A percentile compares a stretch with the other conserved stretches of the same genome.
These are phyloP conservation scores for Candida dubliniensis DNA, from an alignment of 1,139 yeast genomes.

Conservation along the genomic window DNA sequence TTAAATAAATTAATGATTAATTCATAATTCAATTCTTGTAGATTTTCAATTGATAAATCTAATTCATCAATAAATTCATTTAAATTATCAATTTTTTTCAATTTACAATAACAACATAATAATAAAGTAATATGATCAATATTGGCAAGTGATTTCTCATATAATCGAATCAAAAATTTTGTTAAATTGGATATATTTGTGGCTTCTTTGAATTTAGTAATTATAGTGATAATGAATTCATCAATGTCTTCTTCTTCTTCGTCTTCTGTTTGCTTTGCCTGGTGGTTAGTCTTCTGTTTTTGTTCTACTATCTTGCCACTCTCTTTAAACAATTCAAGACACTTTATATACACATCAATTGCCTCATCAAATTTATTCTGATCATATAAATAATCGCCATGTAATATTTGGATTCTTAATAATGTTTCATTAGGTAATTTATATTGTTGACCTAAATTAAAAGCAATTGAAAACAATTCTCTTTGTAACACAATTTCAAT, in stretches of 20 bases:
- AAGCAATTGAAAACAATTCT: slow-evolving; percentile 72
- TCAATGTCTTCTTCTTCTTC: slow-evolving; percentile 25
- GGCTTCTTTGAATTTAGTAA: slow-evolving; percentile 82
- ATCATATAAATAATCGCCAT: slow-evolving; percentile 71
- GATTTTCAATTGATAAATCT: slow-evolving; percentile 24
- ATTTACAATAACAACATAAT: slow-evolving; percentile 79
- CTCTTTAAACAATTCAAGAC: slow-evolving; percentile 23
- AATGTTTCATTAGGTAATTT: slow-evolving; percentile 39
- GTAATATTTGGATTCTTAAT: slow-evolving; percentile 58
- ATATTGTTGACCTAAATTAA: slow-evolving; percentile 59
- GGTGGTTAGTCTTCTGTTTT: no score
- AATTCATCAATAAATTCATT: slow-evolving; percentile 55
- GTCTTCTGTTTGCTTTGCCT: background rate
- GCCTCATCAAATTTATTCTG: slow-evolving; percentile 69
- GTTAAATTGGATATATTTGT: slow-evolving; percentile 70
- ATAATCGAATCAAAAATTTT: slow-evolving; percentile 58
- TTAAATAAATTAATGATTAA: slow-evolving; percentile 71
- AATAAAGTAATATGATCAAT: slow-evolving; percentile 81
- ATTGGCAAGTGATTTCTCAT: slow-evolving; percentile 53
- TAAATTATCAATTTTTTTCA: slow-evolving; percentile 61
- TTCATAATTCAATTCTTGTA: slow-evolving; percentile 61
- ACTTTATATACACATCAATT: slow-evolving; percentile 60
- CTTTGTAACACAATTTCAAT: slow-evolving; percentile 70
- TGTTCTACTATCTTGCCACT: background rate
- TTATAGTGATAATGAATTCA: slow-evolving; percentile 72